A percentile compares a stretch with the other conserved stretches of the same genome.
Conservation (phyloP, 2,329 filamentous ascomycete genomes). For the Paraphoma sp. region DNA sequence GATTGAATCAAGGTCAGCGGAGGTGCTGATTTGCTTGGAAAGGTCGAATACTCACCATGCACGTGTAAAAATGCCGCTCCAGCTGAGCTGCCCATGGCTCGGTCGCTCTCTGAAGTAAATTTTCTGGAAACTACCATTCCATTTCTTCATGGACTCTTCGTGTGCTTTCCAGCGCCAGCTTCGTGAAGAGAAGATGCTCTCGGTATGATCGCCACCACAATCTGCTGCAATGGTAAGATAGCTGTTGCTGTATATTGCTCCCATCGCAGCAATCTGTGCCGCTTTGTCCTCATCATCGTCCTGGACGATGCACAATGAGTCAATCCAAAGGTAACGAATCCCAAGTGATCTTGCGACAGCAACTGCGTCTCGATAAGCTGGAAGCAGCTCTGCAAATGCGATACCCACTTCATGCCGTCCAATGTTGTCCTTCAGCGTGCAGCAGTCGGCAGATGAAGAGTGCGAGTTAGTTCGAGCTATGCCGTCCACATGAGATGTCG, state of each 20-base stretch:
- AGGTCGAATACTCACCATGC: background rate
- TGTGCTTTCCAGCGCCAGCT: background rate
- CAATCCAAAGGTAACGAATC: slow-evolving; percentile 3
- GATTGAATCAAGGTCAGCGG: background rate
- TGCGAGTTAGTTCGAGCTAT: background rate
- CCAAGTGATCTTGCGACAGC: background rate
- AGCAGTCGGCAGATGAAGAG: background rate
- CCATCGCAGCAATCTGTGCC: slow-evolving; percentile 1
- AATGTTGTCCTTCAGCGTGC: background rate
- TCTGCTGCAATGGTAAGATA: slow-evolving; percentile 5
- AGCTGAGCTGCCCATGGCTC: background rate
- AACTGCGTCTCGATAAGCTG: slow-evolving; percentile 2
- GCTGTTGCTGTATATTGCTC: background rate
- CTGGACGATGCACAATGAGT: slow-evolving; percentile 3
- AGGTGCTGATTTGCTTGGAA: background rate
- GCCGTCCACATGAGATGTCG: background rate
- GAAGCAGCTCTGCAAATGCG: background rate
- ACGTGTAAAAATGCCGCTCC: background rate
- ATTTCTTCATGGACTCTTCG: background rate
- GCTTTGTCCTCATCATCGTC: background rate
- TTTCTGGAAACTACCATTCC: background rate
- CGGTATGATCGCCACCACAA: background rate
- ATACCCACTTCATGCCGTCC: background rate
- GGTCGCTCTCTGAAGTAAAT: slow-evolving; percentile 1
- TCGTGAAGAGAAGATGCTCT: background rate